These are phyloP conservation scores for Trametes elegans DNA, from an alignment of 768 basidiomycete species.

Conservation along the genomic window DNA sequence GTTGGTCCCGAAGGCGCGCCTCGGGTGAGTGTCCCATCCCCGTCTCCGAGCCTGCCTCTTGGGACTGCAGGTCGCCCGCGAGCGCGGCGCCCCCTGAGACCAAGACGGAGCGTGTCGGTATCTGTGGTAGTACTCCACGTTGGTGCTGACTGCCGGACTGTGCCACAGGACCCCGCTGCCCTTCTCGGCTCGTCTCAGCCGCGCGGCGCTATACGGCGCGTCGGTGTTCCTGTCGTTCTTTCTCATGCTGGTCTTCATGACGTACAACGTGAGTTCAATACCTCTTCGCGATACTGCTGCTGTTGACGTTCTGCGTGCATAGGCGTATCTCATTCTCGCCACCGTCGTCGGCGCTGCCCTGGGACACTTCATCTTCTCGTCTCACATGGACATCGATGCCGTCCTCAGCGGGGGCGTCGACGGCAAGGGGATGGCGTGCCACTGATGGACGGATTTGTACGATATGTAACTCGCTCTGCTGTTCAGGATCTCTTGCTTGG, in stretches of 20 bases:
- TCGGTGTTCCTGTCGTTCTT: constrained; percentile 81
- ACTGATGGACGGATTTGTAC: constrained; percentile 39
- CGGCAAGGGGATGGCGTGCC: constrained; percentile 75
- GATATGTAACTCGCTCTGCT: not conserved
- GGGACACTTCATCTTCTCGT: constrained; percentile 79
- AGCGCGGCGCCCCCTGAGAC: too few species aligned
- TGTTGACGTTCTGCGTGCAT: not conserved
- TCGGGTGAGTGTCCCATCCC: constrained; percentile 41
- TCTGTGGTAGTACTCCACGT: too few species aligned
- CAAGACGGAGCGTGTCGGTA: not conserved
- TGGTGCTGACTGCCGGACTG: not conserved
- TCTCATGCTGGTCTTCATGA: constrained; percentile 97
- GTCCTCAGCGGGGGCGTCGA: constrained; percentile 42
- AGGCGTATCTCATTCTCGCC: constrained; percentile 86
- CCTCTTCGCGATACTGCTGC: not conserved
- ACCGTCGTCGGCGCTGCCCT: constrained; percentile 79
- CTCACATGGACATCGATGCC: constrained; percentile 59
- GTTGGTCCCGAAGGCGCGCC: constrained; percentile 35
- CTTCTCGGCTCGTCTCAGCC: constrained; percentile 45
- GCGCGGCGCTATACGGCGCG: constrained; percentile 71
- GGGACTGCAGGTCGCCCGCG: too few species aligned
- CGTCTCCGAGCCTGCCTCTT: too few species aligned
- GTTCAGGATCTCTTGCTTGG: not conserved
- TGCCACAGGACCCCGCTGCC: constrained; percentile 49
- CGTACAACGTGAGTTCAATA: constrained; percentile 73